These are phyloP conservation scores for Aspergillus sp. DNA, from an alignment of 2,329 filamentous ascomycete species.

Conservation along the genomic window DNA sequence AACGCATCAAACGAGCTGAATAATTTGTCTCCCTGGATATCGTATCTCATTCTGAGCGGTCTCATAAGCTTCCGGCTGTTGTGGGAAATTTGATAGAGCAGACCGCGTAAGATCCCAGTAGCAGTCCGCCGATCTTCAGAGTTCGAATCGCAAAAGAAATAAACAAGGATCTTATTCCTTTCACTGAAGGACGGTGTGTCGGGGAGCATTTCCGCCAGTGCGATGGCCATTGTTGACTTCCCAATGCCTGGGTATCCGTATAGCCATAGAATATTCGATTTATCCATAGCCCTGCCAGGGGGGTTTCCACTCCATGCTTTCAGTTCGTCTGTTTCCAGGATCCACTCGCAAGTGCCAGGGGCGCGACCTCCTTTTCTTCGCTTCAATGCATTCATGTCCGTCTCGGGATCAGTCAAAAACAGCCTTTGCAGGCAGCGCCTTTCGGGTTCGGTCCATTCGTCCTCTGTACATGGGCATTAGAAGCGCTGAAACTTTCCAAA, in stretches of 20 bases:
- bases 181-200: not conserved
- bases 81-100: not conserved
- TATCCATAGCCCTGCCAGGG: not conserved
- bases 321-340: too few species aligned
- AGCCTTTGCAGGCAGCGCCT: too few species aligned
- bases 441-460: too few species aligned
- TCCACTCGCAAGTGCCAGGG: too few species aligned
- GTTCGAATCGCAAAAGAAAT: conserved; percentile 3
- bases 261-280: not conserved
- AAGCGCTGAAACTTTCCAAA: too few species aligned
- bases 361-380: too few species aligned
- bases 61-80: not conserved
- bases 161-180: not conserved
- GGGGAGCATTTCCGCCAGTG: not conserved
- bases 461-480: too few species aligned
- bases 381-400: too few species aligned
- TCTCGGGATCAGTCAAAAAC: too few species aligned
- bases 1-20: conserved; percentile 16
- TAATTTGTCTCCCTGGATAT: not conserved
- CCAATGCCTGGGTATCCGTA: not conserved
- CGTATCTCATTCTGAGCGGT: not conserved
- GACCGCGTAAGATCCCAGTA: not conserved
- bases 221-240: not conserved
- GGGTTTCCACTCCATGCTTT: too few species aligned
- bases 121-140: not conserved